Evolutionary conservation across 129 eudicot species (phyloP), one percentile per base, ranked within the genome.

Genomic region (Dittrichia graveolens): DNA sequence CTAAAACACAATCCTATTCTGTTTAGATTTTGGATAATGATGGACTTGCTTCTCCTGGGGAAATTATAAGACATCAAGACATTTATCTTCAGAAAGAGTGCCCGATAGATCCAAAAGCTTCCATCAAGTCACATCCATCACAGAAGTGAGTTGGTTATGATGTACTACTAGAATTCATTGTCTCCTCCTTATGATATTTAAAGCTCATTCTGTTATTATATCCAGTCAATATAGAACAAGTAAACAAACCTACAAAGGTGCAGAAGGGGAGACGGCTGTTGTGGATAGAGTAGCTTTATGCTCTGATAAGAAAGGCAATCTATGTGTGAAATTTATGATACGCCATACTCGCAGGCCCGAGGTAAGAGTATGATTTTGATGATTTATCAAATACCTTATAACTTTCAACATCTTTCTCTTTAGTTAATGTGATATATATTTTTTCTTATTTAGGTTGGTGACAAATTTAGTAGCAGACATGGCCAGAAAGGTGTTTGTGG

Each of bases 401-500:
- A 67, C 31, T 65, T 57, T 74, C 58, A 48, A 12, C 43, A 19
- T 39, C 49, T 2, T 75, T 52, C 52, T 41, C 3, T 13, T 39
- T 65, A 13, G 39, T 67, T 55, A 10, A 64, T n/a, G 16, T 24
- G 0, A 24, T 24, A 49, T n/a, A 46, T 60, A 53, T 41, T 66
- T 68, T 68, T 35, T 63, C 67, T 48, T 9, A 35, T 50, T 37
- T 69, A 94, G 97, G 89, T 95, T 77, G 99, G 99, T 46, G 99
- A 95, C 83, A 95, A 95, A 67, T 95, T 95, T 63, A 95, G 99
- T 75, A 90, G 99, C 73, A 80, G 97, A 48, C 99, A 95, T 78
- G 99, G 99, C 47, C 99, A 95, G 52, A 95, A 95, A 83, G 99
- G 99, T 68, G 99, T 95, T 72, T 95, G 99, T 81, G 99, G 99